Base-by-base conservation (phyloP, 495 filamentous ascomycete genomes). In the Talaromyces liani region DNA sequence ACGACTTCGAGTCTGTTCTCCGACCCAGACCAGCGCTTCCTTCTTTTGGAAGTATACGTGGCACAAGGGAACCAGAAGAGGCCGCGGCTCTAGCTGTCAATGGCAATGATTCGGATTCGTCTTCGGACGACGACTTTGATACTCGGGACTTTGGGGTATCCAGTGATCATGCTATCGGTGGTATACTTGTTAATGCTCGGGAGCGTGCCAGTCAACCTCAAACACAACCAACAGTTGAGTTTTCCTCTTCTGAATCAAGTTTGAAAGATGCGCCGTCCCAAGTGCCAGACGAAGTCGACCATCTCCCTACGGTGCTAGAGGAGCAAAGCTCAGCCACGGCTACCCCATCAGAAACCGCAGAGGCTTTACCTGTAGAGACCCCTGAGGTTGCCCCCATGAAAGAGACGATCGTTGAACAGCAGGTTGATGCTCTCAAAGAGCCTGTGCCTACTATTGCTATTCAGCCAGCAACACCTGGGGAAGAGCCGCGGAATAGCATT, bases 11-110 rank as follows among this genome's bases (percentile, higher is more conserved):
- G 64, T 79, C 85, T 41, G 71, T 82, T 2, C 88, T 95, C 79
- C 87, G 87, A 65, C 91, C 91, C 24, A 81, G 89, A 8, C 89
- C 89, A 5, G 85, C 84, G 1, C 77, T 96, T 20, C 92, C 92
- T 8, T 91, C 88, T 20, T 96, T 96, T 73, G 92, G 91, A 20
- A 93, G 91, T 69, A 80, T 95, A 39, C 83, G 91, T 49, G 76
- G 70, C 20, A 71, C 63, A 36, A 75, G 75, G 16, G 71, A 79
- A 27, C 66, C 72, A 41, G 69, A 65, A 7, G 65, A 68, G 1
- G 55, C 60, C n/a, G 54, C 58, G 1, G 64, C 68, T 33, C 70
- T 72, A n/a, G 61, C 70, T 22, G 70, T 64, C 55, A 79, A 71
- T 60, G 75, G 77, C 53, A 77, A 73, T 62, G 76, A 75, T 47